Conservation (phyloP, 257 asterid genomes). For the Avicennia marina region DNA sequence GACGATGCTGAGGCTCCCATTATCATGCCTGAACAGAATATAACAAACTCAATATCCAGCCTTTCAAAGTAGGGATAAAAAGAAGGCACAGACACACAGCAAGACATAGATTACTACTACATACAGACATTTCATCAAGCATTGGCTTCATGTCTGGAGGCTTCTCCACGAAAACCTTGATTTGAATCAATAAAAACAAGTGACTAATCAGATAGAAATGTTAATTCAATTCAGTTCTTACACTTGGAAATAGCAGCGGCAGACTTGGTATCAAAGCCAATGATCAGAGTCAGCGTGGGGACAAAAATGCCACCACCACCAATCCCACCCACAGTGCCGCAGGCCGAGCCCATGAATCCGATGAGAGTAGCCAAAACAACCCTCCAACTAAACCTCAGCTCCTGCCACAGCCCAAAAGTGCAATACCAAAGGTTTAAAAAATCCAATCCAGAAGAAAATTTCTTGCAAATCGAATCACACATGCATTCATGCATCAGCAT, state of each 20-base stretch:
- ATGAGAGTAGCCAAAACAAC: constrained; percentile 70
- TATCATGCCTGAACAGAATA: constrained; percentile 66
- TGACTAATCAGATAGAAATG: too few relatives aligned
- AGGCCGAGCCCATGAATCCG: constrained; percentile 91
- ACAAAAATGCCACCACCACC: constrained; percentile 99
- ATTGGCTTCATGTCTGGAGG: too few relatives aligned
- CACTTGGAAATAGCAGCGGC: constrained; percentile 99
- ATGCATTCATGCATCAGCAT: too few relatives aligned
- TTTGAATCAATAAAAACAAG: background rate
- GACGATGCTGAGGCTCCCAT: constrained; percentile 98
- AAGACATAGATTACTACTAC: too few relatives aligned
- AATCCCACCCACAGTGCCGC: constrained; percentile 97
- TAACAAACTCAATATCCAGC: background rate
- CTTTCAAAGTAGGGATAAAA: too few relatives aligned
- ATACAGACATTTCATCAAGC: too few relatives aligned
- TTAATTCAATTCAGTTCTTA: constrained; percentile 28
- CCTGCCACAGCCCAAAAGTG: constrained; percentile 41
- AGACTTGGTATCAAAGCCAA: constrained; percentile 94
- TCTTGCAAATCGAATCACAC: background rate
- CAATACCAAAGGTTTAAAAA: background rate
- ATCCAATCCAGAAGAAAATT: too few relatives aligned
- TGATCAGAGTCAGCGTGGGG: constrained; percentile 85
- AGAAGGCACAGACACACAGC: too few relatives aligned
- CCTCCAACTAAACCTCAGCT: constrained; percentile 75
- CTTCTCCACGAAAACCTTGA: too few relatives aligned